These are phyloP conservation scores for Coemansia sp. DNA, from an alignment of 192 early-diverging fungal species.

Conservation along the genomic window DNA sequence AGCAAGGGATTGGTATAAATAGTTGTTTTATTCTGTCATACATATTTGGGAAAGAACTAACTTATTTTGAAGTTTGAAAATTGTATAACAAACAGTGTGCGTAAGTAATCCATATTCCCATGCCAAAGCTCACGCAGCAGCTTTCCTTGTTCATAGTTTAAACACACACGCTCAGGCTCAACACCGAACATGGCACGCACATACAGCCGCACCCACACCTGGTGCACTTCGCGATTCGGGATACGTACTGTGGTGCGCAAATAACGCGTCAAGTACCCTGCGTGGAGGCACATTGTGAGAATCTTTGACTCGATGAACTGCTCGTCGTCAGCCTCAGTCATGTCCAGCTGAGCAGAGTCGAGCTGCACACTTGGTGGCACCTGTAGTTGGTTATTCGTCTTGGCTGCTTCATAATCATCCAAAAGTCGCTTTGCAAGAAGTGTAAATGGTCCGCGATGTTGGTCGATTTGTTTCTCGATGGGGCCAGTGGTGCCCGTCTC, in stretches of 20 bases:
- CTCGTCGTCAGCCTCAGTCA: slow-evolving; percentile 20
- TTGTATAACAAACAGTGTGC: no score
- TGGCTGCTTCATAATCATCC: slow-evolving; percentile 16
- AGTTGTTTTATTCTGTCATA: no score
- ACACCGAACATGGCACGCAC: slow-evolving; percentile 30
- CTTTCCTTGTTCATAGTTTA: slow-evolving; percentile 21
- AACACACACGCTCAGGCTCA: slow-evolving; percentile 21
- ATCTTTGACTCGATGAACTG: slow-evolving; percentile 26
- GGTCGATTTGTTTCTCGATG: slow-evolving; percentile 28
- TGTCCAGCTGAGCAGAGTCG: slow-evolving; percentile 10
- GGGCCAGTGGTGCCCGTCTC: slow-evolving; percentile 24
- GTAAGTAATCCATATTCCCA: slow-evolving; percentile 21
- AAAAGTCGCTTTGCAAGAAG: slow-evolving; percentile 18
- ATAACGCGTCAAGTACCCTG: slow-evolving; percentile 22
- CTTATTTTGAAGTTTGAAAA: no score
- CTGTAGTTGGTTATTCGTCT: not conserved
- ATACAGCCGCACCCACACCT: slow-evolving; percentile 27
- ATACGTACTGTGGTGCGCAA: slow-evolving; percentile 20
- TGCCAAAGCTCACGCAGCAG: slow-evolving; percentile 26
- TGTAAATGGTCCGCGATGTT: slow-evolving; percentile 22
- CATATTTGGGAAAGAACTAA: no score
- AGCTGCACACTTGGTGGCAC: slow-evolving; percentile 1
- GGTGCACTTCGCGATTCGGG: slow-evolving; percentile 31
- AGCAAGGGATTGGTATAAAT: no score
- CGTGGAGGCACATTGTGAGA: slow-evolving; percentile 23